Conservation (phyloP, 2,329 filamentous ascomycete species). For the Stagonosporopsis vannaccii region DNA sequence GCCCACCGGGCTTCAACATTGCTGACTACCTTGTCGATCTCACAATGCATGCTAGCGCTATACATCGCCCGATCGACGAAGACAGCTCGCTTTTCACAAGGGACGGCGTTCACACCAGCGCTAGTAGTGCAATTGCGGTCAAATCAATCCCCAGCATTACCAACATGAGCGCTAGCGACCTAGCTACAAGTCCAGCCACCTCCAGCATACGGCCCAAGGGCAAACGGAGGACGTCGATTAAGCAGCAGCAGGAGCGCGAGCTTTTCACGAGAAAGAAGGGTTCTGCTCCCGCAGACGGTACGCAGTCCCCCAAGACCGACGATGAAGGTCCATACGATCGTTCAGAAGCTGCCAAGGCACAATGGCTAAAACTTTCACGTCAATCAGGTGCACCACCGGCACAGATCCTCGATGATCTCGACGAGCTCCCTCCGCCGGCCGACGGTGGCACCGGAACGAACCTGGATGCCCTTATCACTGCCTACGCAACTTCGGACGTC, state of each 20-base stretch:
- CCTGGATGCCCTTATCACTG: slow-evolving; percentile 79
- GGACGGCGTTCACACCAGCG: slow-evolving; percentile 73
- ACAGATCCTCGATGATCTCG: slow-evolving; percentile 73
- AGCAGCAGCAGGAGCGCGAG: slow-evolving; percentile 84
- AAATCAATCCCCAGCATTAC: slow-evolving; percentile 90
- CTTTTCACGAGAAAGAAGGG: slow-evolving; percentile 85
- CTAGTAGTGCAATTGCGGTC: slow-evolving; percentile 85
- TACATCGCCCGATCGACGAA: slow-evolving; percentile 62
- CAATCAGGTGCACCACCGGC: slow-evolving; percentile 62
- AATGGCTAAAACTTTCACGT: slow-evolving; percentile 67
- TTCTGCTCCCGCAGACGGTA: slow-evolving; percentile 58
- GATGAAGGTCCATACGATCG: slow-evolving; percentile 65
- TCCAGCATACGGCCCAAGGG: slow-evolving; percentile 70
- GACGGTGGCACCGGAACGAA: slow-evolving; percentile 69
- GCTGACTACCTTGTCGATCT: slow-evolving; percentile 97
- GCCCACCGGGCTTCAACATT: slow-evolving; percentile 97
- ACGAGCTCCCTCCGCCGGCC: slow-evolving; percentile 66
- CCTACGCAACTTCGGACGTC: slow-evolving; percentile 80
- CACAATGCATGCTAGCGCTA: slow-evolving; percentile 88
- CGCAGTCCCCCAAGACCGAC: slow-evolving; percentile 67
- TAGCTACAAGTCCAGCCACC: slow-evolving; percentile 65
- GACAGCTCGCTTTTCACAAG: slow-evolving; percentile 65
- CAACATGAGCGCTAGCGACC: slow-evolving; percentile 71
- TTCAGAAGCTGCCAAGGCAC: slow-evolving; percentile 59
- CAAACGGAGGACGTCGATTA: slow-evolving; percentile 81